Conservation (phyloP, 768 basidiomycete species). For the Wakefieldia striispora region DNA sequence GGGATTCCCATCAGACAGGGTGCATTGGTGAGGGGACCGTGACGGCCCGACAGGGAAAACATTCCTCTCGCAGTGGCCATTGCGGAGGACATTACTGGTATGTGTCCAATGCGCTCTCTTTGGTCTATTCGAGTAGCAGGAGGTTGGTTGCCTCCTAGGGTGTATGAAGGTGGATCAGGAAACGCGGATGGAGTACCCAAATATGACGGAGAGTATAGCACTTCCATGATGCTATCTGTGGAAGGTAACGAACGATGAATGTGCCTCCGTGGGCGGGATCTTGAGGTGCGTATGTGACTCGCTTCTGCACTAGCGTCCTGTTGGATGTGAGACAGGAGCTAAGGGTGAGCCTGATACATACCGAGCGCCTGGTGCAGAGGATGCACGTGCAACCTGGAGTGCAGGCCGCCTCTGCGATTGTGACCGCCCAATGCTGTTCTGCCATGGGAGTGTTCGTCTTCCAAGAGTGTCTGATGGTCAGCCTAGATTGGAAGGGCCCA, state of each 20-base stretch:
- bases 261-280: slow-evolving; percentile 6
- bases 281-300: neutral
- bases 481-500: neutral
- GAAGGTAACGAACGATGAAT: slow-evolving; percentile 15
- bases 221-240: slow-evolving; percentile 21
- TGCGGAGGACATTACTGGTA: neutral
- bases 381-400: slow-evolving; percentile 7
- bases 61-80: neutral
- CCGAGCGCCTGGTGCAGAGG: slow-evolving; percentile 4
- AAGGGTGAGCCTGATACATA: neutral
- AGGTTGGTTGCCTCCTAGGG: neutral
- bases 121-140: neutral
- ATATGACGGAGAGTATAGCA: slow-evolving; percentile 23
- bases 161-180: slow-evolving; percentile 22
- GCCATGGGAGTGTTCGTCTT: neutral
- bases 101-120: neutral
- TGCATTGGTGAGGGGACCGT: slow-evolving; percentile 1
- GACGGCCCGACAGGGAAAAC: neutral
- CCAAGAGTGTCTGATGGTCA: neutral
- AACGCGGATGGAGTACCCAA: slow-evolving; percentile 9
- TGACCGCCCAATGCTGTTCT: slow-evolving; percentile 13
- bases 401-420: slow-evolving; percentile 10
- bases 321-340: slow-evolving; percentile 1
- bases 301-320: slow-evolving; percentile 8
- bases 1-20: slow-evolving; percentile 16